Evolutionary conservation across 1,139 yeast genomes (phyloP).

Genomic region (Yamadazyma sp.): DNA sequence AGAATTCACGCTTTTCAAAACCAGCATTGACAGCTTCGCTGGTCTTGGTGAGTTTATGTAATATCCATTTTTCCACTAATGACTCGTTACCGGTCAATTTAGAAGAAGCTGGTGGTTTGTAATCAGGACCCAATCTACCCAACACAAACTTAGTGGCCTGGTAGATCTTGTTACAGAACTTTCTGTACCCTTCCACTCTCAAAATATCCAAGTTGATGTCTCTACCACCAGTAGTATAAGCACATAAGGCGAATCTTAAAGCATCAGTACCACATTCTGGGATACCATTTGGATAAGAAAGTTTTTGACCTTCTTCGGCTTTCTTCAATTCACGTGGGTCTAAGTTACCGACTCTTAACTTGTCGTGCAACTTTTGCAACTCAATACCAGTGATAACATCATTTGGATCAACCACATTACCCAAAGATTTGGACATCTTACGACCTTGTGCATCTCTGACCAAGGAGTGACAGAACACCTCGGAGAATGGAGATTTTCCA

Average conservation of each 20-base stretch:
- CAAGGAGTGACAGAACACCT: constrained; percentile 96
- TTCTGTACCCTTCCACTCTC: constrained; percentile 98
- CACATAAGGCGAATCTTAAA: constrained; percentile 95
- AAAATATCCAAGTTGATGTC: constrained; percentile 94
- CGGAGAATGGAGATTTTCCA: constrained; percentile 89
- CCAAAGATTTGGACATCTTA: constrained; percentile 96
- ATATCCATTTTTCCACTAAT: constrained; percentile 94
- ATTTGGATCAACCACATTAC: constrained; percentile 93
- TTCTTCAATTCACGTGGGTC: constrained; percentile 86
- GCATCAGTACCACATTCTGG: constrained; percentile 99
- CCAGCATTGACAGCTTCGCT: constrained; percentile 63
- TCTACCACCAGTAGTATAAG: constrained; percentile 98
- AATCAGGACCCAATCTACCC: constrained; percentile 88
- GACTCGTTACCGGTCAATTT: constrained; percentile 78
- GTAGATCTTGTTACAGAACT: constrained; percentile 98
- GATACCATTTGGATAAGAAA: constrained; percentile 93
- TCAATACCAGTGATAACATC: constrained; percentile 91
- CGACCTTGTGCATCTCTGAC: constrained; percentile 99
- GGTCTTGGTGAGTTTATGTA: constrained; percentile 77
- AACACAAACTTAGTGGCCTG: constrained; percentile 97
- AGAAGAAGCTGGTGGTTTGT: constrained; percentile 68
- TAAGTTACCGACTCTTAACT: constrained; percentile 77
- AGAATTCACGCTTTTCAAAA: constrained; percentile 83
- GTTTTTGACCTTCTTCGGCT: constrained; percentile 86
- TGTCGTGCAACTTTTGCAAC: constrained; percentile 75